Evolutionary conservation across 2,329 filamentous ascomycete species (phyloP).

Genomic region (Colletotrichum sojae): DNA sequence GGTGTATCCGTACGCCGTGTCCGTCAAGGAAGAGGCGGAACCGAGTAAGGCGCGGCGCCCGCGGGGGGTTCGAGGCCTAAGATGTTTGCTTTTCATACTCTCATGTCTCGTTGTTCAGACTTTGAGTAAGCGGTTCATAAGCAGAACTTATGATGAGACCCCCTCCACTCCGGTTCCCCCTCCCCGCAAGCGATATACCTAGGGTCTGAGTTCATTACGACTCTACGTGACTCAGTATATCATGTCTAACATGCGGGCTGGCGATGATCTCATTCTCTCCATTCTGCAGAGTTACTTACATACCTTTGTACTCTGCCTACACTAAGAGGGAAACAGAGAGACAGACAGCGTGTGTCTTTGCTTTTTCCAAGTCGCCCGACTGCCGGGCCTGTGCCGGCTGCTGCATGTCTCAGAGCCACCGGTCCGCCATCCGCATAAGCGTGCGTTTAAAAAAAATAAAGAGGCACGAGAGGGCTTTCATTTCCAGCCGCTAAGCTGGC

Average conservation of each 20-base stretch:
- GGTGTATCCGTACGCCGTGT: not conserved
- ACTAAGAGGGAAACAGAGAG: not conserved
- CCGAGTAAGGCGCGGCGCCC: not conserved
- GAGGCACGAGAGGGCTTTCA: too few relatives aligned
- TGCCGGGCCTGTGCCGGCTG: constrained; percentile 12
- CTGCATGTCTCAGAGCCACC: constrained; percentile 18
- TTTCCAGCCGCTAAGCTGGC: too few relatives aligned
- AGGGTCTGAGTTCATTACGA: constrained; percentile 24
- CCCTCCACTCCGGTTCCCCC: not conserved
- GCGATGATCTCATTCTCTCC: constrained; percentile 16
- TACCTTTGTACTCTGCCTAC: not conserved
- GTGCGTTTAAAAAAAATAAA: not conserved
- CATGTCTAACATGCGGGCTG: not conserved
- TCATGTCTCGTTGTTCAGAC: not conserved
- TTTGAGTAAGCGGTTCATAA: constrained; percentile 17
- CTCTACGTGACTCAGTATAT: constrained; percentile 2
- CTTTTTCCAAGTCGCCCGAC: not conserved
- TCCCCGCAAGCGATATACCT: not conserved
- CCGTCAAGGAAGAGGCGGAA: not conserved
- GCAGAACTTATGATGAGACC: constrained; percentile 8
- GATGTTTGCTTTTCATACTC: constrained; percentile 10
- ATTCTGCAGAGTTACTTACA: not conserved
- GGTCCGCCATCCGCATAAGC: constrained; percentile 11
- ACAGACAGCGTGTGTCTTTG: not conserved
- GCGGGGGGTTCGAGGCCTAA: not conserved